Evolutionary conservation across 2,329 filamentous ascomycete species (phyloP).

Genomic region (Phialophora macrospora): DNA sequence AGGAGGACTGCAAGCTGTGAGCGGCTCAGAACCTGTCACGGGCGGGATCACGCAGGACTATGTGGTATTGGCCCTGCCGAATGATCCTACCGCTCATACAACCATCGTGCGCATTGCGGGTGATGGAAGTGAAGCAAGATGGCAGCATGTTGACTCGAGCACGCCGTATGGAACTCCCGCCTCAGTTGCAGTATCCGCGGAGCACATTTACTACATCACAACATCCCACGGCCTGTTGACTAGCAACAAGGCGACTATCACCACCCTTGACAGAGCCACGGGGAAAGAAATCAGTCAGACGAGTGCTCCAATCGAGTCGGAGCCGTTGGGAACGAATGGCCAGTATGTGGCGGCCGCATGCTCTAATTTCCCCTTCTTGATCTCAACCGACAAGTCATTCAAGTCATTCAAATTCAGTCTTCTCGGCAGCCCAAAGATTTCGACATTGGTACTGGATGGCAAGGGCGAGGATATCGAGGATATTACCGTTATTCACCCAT

Average conservation of each 20-base stretch:
- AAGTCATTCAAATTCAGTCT: slow-evolving; percentile 54
- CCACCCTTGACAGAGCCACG: slow-evolving; percentile 71
- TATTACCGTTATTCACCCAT: slow-evolving; percentile 73
- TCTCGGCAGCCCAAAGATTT: slow-evolving; percentile 50
- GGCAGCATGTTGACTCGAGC: slow-evolving; percentile 73
- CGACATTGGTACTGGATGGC: slow-evolving; percentile 46
- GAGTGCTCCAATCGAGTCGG: slow-evolving; percentile 72
- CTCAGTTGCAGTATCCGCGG: slow-evolving; percentile 72
- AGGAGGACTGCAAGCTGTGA: slow-evolving; percentile 38
- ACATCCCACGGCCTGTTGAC: slow-evolving; percentile 69
- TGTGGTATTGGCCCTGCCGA: slow-evolving; percentile 63
- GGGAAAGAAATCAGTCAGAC: slow-evolving; percentile 75
- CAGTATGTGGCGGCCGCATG: slow-evolving; percentile 40
- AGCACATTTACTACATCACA: slow-evolving; percentile 74
- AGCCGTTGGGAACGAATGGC: slow-evolving; percentile 56
- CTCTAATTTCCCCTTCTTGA: slow-evolving; percentile 49
- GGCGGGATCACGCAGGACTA: slow-evolving; percentile 65
- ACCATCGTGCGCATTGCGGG: slow-evolving; percentile 66
- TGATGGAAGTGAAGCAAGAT: slow-evolving; percentile 72
- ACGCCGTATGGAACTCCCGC: slow-evolving; percentile 71
- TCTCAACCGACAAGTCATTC: slow-evolving; percentile 51
- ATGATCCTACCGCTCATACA: slow-evolving; percentile 68
- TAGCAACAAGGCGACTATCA: slow-evolving; percentile 77
- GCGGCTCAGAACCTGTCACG: slow-evolving; percentile 54
- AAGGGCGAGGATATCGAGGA: slow-evolving; percentile 57